Evolutionary conservation across 768 basidiomycete genomes (phyloP).

Genomic region (Hemileccinum impolitum): DNA sequence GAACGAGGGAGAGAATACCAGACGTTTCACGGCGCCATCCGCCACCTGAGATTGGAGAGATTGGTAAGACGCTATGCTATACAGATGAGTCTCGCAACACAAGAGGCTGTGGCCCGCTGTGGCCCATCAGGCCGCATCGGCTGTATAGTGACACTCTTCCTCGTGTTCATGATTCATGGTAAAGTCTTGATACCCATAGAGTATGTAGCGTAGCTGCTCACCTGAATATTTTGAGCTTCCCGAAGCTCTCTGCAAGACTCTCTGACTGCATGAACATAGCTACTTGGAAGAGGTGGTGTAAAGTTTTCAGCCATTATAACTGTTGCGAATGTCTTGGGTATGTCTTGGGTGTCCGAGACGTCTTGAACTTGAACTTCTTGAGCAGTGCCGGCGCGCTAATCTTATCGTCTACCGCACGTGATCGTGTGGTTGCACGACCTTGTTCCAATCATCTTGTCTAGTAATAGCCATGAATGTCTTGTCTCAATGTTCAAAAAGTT

Average conservation of each 20-base stretch:
- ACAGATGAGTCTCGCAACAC: not conserved
- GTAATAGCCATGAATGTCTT: constrained; percentile 11
- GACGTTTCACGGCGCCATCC: constrained; percentile 51
- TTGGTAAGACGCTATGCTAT: constrained; percentile 10
- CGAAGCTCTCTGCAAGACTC: constrained; percentile 50
- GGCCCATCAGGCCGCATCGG: not conserved
- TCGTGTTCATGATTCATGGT: not conserved
- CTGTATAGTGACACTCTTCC: not conserved
- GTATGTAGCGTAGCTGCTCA: constrained; percentile 30
- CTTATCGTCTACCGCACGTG: constrained; percentile 16
- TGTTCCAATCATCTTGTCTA: too few relatives aligned
- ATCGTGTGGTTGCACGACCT: constrained; percentile 1
- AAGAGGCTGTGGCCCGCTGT: not conserved
- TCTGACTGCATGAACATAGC: constrained; percentile 50
- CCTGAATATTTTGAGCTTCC: constrained; percentile 46
- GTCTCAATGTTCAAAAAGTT: constrained; percentile 12
- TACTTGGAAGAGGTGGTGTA: constrained; percentile 44
- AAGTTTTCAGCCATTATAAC: constrained; percentile 11
- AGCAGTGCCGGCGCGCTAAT: too few relatives aligned
- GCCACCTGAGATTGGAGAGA: constrained; percentile 46
- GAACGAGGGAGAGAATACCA: constrained; percentile 66
- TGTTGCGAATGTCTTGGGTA: not conserved
- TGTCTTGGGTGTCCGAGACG: too few relatives aligned
- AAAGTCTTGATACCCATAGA: constrained; percentile 4
- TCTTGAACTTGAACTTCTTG: too few relatives aligned